Conservation (phyloP, 345 rosid genomes). For the Excoecaria cochinchinensis region DNA sequence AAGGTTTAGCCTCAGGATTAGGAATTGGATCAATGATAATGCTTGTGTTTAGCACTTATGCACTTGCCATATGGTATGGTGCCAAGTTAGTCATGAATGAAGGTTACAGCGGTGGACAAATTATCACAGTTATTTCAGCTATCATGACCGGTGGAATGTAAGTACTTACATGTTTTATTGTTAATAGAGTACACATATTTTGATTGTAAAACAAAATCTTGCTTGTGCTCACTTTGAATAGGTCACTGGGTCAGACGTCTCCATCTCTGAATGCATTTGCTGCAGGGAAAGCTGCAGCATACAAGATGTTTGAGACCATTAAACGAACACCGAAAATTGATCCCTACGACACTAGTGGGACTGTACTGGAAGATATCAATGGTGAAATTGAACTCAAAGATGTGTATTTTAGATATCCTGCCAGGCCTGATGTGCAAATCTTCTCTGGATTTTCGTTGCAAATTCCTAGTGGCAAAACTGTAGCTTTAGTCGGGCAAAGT, state of each 20-base stretch:
- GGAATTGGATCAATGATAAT: conserved; percentile 56
- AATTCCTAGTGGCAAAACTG: conserved; percentile 54
- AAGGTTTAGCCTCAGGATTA: conserved; percentile 69
- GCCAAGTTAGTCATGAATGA: conserved; percentile 53
- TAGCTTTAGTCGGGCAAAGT: conserved; percentile 73
- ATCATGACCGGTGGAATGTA: conserved; percentile 57
- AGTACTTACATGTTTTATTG: not conserved
- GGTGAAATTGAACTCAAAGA: conserved; percentile 64
- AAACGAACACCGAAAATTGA: conserved; percentile 52
- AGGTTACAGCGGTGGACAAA: conserved; percentile 76
- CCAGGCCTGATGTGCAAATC: conserved; percentile 65
- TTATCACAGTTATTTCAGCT: conserved; percentile 61
- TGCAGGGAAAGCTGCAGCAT: conserved; percentile 67
- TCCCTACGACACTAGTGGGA: conserved; percentile 46
- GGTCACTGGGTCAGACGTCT: conserved; percentile 66
- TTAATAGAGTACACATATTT: not conserved
- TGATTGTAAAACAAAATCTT: not conserved
- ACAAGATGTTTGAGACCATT: conserved; percentile 72
- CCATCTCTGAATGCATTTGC: conserved; percentile 66
- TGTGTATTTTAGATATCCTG: conserved; percentile 64
- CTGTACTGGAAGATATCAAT: conserved; percentile 39
- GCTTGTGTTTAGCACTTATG: conserved; percentile 51
- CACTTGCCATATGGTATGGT: conserved; percentile 75
- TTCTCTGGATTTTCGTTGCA: conserved; percentile 58
- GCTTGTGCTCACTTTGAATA: conserved; percentile 14